These are phyloP conservation scores for Botryotinia calthae DNA, from an alignment of 2,329 filamentous ascomycete species.

Conservation along the genomic window DNA sequence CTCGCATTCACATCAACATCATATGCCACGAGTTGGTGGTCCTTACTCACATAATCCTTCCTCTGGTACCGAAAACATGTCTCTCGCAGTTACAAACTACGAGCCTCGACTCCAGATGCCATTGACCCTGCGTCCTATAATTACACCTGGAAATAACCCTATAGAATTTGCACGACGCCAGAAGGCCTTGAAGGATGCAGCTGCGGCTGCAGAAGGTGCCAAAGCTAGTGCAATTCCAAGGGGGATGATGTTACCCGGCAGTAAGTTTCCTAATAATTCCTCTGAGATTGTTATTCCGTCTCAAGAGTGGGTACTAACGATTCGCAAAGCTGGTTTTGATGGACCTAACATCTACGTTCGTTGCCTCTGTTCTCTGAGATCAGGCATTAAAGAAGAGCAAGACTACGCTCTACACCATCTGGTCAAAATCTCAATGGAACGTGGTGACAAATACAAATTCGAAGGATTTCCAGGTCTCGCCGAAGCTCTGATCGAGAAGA, in stretches of 20 bases:
- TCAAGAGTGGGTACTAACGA: constrained; percentile 23
- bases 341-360: constrained; percentile 90
- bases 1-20: constrained; percentile 34
- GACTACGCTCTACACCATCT: constrained; percentile 91
- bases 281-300: constrained; percentile 20
- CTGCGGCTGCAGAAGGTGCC: constrained; percentile 39
- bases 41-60: constrained; percentile 51
- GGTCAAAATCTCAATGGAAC: constrained; percentile 91
- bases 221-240: constrained; percentile 43
- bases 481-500: constrained; percentile 83
- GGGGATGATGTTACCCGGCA: constrained; percentile 60
- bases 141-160: constrained; percentile 72
- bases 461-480: constrained; percentile 86
- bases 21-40: constrained; percentile 37
- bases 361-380: constrained; percentile 79
- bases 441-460: constrained; percentile 94
- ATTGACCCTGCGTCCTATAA: constrained; percentile 68
- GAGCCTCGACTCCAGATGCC: constrained; percentile 63
- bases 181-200: constrained; percentile 43
- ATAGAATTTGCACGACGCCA: constrained; percentile 62
- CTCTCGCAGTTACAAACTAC: constrained; percentile 63
- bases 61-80: constrained; percentile 54
- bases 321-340: constrained; percentile 53
- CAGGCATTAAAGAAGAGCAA: constrained; percentile 75
- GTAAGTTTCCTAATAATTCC: constrained; percentile 45